Base-by-base conservation (phyloP, 768 basidiomycete genomes). In the Russula dissimulans region DNA sequence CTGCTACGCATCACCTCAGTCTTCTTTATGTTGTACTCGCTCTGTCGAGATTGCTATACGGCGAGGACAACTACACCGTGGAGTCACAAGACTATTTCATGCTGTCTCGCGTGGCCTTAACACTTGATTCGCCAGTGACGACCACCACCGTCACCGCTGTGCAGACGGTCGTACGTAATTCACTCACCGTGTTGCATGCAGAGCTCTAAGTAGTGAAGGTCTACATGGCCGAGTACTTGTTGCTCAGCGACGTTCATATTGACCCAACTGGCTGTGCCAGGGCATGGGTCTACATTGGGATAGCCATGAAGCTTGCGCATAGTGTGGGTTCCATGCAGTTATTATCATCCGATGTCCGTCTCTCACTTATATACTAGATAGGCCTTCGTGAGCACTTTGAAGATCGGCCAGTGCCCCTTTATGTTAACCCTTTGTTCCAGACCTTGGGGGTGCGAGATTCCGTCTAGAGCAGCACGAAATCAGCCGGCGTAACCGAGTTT, bases 1-100 rank as follows among this genome's bases (percentile, higher is more conserved):
- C 74, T 8, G 71, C 69, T n/a, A 71, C 78, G n/a, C 83, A 87
- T 59, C 71, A 78, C 1, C 72, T 88, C 15, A 76, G 86, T 0
- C 75, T 89, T 31, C 75, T 90, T 18, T 87, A 84, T 67, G 78
- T 79, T 45, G 69, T 89, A 12, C 83, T 91, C 62, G 81, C 86
- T 5, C 76, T 90, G 29, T 87, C 80, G 0, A 72, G 78, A 0
- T 73, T 87, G n/a, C 83, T 87, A 63, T 84, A 87, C 66, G 75
- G 77, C 50, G 68, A 70, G 7, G 76, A 77, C 1, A 73, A 82
- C 42, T 80, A 78, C 65, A 74, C 79, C 6, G 67, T 77, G 14
- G 78, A 83, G 56, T 79, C 86, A 8, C 75, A 81, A 42, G 83
- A 85, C 53, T 89, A 83, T 66, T 84, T 82, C 64, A 72, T 82